These are phyloP conservation scores for Calonectria pteridis DNA, from an alignment of 2,329 filamentous ascomycete genomes.

Conservation along the genomic window DNA sequence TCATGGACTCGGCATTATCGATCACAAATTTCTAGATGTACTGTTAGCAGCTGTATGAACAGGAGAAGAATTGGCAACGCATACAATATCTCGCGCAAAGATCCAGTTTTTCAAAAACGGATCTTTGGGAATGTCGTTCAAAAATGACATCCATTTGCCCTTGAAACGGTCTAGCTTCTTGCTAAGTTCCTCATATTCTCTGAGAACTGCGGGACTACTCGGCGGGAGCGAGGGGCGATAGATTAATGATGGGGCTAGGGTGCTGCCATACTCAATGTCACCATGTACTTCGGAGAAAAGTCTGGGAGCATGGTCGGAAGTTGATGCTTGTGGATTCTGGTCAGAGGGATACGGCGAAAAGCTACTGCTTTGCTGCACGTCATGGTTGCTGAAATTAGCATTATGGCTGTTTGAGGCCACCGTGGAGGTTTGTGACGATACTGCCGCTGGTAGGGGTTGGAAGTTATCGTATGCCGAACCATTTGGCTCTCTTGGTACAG, in stretches of 20 bases:
- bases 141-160: neutral
- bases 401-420: neutral
- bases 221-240: neutral
- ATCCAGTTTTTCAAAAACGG: neutral
- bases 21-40: slow-evolving; percentile 1
- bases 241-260: neutral
- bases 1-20: slow-evolving; percentile 10
- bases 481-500: neutral
- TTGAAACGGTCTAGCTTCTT: neutral
- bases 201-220: neutral
- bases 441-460: no score
- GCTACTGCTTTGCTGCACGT: no score
- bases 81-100: slow-evolving; percentile 8
- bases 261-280: no score
- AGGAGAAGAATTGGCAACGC: neutral
- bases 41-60: neutral
- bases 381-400: neutral
- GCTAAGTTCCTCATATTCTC: neutral
- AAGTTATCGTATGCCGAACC: neutral
- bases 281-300: no score
- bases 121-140: neutral
- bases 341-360: no score
- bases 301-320: no score
- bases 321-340: no score
- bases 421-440: neutral